Evolutionary conservation across 2,329 filamentous ascomycete species (phyloP).

Genomic region (Aspergillus nomiae): DNA sequence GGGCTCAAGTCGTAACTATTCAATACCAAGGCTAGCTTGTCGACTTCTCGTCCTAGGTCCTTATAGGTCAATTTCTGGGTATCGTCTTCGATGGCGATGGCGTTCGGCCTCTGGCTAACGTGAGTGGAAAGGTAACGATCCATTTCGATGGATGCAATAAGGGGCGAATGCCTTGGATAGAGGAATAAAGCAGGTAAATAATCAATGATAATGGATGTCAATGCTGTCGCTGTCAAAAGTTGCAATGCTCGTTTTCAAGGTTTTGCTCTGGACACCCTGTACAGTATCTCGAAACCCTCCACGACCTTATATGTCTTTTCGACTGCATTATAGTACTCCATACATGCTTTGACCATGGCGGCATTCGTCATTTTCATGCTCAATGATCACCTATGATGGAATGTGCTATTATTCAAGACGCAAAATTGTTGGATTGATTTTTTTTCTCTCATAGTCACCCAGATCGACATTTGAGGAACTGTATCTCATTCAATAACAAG

Average conservation of each 20-base stretch:
- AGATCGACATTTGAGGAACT: background rate
- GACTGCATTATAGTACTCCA: background rate
- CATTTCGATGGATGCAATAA: background rate
- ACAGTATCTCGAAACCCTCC: background rate
- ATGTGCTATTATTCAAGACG: background rate
- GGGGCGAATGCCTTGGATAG: background rate
- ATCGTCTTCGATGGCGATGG: conserved; percentile 6
- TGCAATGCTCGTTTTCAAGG: background rate
- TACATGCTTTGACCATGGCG: background rate
- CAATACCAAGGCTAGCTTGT: background rate
- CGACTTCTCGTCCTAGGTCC: conserved; percentile 5
- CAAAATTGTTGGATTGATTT: background rate
- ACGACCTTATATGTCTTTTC: background rate
- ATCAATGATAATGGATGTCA: too few species aligned
- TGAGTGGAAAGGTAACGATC: background rate
- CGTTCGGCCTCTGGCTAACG: background rate
- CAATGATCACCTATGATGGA: background rate
- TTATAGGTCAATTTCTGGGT: conserved; percentile 1
- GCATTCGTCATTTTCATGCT: background rate
- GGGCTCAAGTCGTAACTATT: background rate
- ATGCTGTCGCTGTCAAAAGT: background rate
- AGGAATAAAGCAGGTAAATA: background rate
- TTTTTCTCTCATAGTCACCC: background rate
- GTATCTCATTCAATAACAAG: background rate
- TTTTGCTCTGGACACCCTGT: too few species aligned